Base-by-base conservation (phyloP, 495 filamentous ascomycete species). In the Bacidia rubella region DNA sequence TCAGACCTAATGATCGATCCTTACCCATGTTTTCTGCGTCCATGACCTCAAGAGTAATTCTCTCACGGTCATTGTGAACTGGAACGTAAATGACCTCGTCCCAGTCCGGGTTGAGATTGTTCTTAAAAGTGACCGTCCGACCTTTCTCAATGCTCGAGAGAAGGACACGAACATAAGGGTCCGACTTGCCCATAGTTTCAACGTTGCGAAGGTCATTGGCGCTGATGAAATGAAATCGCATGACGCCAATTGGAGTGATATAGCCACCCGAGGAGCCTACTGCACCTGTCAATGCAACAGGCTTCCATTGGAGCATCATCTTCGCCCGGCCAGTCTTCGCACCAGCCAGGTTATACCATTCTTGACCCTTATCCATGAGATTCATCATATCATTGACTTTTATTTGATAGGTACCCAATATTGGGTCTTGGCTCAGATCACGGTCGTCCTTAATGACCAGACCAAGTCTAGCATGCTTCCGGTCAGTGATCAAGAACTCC, bases 1-100 rank as follows among this genome's bases (percentile, higher is more conserved):
- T 68, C 27, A 79, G 71, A 26, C 92, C 92, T 24, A 99, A 77
- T 20, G 82, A 81, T 29, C 93, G 81, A 63, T 99, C 92, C 60
- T 84, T 87, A 53, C 84, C 83, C 53, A 95, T 71, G 47, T 78
- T 87, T 68, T 99, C 92, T 49, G 88, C 77, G 58, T 99, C 92
- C 92, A 99, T 97, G 54, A 96, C 87, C 65, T 98, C 92, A 12
- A 99, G 67, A 0, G 78, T 78, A 19, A 99, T 65, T 57, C 82
- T 90, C 64, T 97, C 93, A 27, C 83, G 81, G n/a, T 73, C 51
- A 11, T 81, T 85, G 65, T 97, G 93, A 52, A 99, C 77, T 0
- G 93, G 90, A 0, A 99, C 77, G 65, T 99, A 99, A 42, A 94
- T 75, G 11, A 97, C 78, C 65, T 99, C 93, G 60, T 99, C 88